phyloP scores from a whole-genome alignment of 2,329 filamentous ascomycete species.

The Lomentospora prolificans region DNA sequence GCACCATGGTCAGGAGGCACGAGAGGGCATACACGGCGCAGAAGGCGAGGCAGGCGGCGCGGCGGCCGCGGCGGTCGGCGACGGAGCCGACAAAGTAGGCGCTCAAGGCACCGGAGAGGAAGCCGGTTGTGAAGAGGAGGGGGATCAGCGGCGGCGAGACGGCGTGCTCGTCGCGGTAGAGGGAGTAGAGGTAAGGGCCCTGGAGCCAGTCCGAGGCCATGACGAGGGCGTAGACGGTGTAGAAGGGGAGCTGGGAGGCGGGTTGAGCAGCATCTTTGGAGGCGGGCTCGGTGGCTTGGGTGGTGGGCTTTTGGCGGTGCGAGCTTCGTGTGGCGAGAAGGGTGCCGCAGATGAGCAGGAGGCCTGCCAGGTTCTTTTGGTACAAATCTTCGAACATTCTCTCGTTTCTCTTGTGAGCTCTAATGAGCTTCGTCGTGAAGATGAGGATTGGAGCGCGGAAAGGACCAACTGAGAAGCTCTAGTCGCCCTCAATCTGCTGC shows the following conservation, averaged over 20 bases:
- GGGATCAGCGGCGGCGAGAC: slow-evolving; percentile 22
- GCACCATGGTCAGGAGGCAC: slow-evolving; percentile 28
- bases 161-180: slow-evolving; percentile 23
- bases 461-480: too few species aligned
- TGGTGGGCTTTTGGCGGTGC: background rate
- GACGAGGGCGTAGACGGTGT: slow-evolving; percentile 35
- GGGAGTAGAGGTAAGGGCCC: slow-evolving; percentile 26
- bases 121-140: slow-evolving; percentile 31
- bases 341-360: slow-evolving; percentile 22
- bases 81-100: slow-evolving; percentile 36
- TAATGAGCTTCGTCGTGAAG: too few species aligned
- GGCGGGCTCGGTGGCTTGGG: slow-evolving; percentile 3
- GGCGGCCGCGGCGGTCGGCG: slow-evolving; percentile 40
- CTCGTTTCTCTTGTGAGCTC: background rate
- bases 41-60: slow-evolving; percentile 42
- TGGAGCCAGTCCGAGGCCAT: slow-evolving; percentile 43
- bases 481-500: too few species aligned
- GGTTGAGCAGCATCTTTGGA: slow-evolving; percentile 4
- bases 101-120: slow-evolving; percentile 32
- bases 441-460: too few species aligned
- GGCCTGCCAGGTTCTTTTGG: slow-evolving; percentile 22
- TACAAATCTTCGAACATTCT: slow-evolving; percentile 19
- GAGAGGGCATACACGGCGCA: slow-evolving; percentile 43
- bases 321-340: slow-evolving; percentile 11
- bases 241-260: slow-evolving; percentile 22